A percentile compares a stretch with the other conserved stretches of the same genome.
These are phyloP conservation scores for Styphnolobium japonicum DNA, from an alignment of 306 rosid genomes.

Conservation along the genomic window DNA sequence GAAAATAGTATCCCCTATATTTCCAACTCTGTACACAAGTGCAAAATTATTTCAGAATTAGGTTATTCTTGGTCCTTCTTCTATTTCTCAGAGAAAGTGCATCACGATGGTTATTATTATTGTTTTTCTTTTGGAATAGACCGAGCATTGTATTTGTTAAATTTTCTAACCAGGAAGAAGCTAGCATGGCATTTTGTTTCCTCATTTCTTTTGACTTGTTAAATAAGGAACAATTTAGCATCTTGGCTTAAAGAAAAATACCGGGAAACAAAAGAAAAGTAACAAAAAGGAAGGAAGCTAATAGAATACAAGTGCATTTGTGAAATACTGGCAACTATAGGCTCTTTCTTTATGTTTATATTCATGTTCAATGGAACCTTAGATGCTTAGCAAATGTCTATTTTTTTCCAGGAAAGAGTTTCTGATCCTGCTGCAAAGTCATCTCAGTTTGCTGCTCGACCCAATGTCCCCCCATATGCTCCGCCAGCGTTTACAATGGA, in stretches of 20 bases:
- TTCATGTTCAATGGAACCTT: conserved; percentile 1
- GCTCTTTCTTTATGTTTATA: conserved; percentile 11
- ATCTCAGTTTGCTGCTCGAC: conserved; percentile 66
- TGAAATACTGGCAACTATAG: neutral
- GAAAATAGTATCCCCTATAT: neutral
- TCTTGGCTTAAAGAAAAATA: conserved; percentile 21
- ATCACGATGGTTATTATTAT: neutral
- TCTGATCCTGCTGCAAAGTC: conserved; percentile 72
- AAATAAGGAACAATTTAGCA: neutral
- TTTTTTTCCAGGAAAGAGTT: conserved; percentile 73
- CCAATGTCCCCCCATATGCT: conserved; percentile 70
- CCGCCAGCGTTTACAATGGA: conserved; percentile 68
- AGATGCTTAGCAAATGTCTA: conserved; percentile 13
- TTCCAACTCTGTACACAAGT: neutral
- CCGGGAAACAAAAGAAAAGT: neutral
- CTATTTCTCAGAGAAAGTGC: conserved; percentile 14
- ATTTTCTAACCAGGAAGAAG: neutral
- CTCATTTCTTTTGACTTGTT: conserved; percentile 3
- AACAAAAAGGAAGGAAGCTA: neutral
- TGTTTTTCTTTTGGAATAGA: conserved; percentile 14
- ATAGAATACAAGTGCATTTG: neutral
- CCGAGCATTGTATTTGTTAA: neutral
- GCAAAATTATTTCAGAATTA: neutral
- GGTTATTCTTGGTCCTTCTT: conserved; percentile 5
- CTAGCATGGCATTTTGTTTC: neutral